Conservation (phyloP, 495 filamentous ascomycete species). For the Penicillium psychrofluorescens region DNA sequence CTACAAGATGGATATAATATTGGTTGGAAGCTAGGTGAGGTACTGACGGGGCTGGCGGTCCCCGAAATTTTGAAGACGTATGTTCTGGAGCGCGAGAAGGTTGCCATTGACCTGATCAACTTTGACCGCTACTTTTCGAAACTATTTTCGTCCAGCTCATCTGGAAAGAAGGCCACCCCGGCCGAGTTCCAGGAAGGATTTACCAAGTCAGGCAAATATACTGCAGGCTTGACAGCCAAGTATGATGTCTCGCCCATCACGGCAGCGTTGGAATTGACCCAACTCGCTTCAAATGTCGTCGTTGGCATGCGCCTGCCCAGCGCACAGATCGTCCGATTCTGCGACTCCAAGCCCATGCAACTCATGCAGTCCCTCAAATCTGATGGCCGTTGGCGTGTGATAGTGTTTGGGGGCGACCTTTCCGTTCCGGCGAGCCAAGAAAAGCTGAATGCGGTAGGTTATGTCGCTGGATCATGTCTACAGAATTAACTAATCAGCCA, state of each 20-base stretch:
- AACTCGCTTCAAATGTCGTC: constrained; percentile 38
- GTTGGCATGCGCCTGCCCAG: constrained; percentile 53
- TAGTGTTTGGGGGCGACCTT: constrained; percentile 50
- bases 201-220: constrained; percentile 53
- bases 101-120: constrained; percentile 64
- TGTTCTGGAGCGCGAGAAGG: constrained; percentile 57
- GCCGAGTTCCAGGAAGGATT: constrained; percentile 52
- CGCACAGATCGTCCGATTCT: constrained; percentile 52
- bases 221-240: constrained; percentile 52
- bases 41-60: constrained; percentile 50
- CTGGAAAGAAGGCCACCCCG: constrained; percentile 24
- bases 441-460: constrained; percentile 38
- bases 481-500: no score
- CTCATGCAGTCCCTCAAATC: constrained; percentile 37
- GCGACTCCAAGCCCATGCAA: constrained; percentile 52
- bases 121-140: constrained; percentile 64
- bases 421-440: constrained; percentile 20
- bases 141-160: constrained; percentile 49
- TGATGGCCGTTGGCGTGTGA: constrained; percentile 58
- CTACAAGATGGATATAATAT: constrained; percentile 56
- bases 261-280: constrained; percentile 13
- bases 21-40: constrained; percentile 69
- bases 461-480: not conserved
- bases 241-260: constrained; percentile 50
- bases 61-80: constrained; percentile 60